Percentiles rank a stretch among this genome's conserved stretches.
phyloP scores from a whole-genome alignment of 2,329 filamentous ascomycete genomes.

The Ophiostoma novo-ulmi region DNA sequence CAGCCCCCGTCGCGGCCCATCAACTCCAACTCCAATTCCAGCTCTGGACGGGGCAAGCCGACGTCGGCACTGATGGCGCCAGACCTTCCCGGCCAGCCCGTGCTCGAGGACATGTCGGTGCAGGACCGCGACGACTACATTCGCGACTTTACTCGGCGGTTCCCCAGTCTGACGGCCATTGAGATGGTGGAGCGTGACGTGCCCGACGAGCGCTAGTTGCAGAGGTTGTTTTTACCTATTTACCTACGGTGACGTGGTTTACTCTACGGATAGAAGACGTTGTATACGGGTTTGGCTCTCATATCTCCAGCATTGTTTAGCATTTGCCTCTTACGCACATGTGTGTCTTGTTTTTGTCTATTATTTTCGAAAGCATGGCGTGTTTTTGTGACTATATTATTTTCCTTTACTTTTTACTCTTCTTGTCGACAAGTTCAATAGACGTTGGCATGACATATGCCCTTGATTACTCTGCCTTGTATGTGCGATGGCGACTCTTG shows the following conservation, averaged over 20 bases:
- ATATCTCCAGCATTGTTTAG: neutral
- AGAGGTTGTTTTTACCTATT: too few relatives aligned
- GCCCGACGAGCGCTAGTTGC: conserved; percentile 34
- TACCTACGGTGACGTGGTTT: neutral
- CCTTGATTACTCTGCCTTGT: neutral
- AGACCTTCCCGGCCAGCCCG: conserved; percentile 45
- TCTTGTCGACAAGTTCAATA: neutral
- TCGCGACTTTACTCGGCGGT: conserved; percentile 72
- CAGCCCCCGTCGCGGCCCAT: conserved; percentile 24
- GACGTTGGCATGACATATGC: neutral
- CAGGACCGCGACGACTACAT: conserved; percentile 62
- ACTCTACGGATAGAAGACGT: neutral
- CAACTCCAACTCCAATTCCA: neutral
- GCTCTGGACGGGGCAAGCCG: neutral
- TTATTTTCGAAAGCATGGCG: conserved; percentile 12
- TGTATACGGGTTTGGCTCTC: neutral
- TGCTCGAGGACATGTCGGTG: conserved; percentile 48
- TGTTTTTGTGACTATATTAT: neutral
- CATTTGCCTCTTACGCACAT: neutral
- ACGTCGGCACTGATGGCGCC: conserved; percentile 39
- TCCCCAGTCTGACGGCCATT: conserved; percentile 76
- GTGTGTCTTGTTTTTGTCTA: conserved; percentile 8
- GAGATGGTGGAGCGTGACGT: conserved; percentile 79
- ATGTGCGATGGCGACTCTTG: neutral
- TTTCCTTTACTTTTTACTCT: neutral